A percentile compares a stretch with the other conserved stretches of the same genome.
Conservation (phyloP, 164 flowering plant species). For the Annona squamosa region DNA sequence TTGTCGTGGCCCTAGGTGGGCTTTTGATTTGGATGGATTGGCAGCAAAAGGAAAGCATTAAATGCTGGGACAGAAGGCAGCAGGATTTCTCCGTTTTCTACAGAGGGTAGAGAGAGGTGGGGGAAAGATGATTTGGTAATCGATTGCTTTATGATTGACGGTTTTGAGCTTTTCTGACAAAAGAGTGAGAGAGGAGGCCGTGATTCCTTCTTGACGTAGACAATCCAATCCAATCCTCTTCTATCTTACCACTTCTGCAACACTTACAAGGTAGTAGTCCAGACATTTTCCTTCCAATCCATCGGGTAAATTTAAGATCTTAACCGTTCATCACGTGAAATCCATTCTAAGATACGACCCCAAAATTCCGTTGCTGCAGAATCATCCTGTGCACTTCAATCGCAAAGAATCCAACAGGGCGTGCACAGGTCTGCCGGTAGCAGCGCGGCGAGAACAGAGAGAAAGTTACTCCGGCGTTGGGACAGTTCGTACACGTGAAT, state of each 20-base stretch:
- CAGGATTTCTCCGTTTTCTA: neutral
- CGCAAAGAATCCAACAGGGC: neutral
- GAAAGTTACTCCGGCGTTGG: neutral
- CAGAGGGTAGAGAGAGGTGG: neutral
- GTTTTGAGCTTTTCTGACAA: neutral
- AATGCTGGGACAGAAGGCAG: neutral
- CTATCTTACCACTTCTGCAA: neutral
- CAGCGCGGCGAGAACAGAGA: neutral
- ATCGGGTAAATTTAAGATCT: neutral
- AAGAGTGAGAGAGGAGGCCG: neutral
- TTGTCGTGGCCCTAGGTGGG: neutral
- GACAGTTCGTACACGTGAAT: neutral
- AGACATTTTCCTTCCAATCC: neutral
- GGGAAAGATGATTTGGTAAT: neutral
- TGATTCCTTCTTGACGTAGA: neutral
- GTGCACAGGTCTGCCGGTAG: neutral
- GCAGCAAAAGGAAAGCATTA: neutral
- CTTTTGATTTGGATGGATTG: neutral
- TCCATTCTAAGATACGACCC: neutral
- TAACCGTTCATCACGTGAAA: neutral
- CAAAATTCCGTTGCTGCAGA: neutral
- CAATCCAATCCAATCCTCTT: neutral
- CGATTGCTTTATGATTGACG: conserved; percentile 4
- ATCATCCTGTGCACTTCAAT: neutral
- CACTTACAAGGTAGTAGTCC: neutral